phyloP scores from a whole-genome alignment of 140 eudicot species.

The Cichorium intybus region DNA sequence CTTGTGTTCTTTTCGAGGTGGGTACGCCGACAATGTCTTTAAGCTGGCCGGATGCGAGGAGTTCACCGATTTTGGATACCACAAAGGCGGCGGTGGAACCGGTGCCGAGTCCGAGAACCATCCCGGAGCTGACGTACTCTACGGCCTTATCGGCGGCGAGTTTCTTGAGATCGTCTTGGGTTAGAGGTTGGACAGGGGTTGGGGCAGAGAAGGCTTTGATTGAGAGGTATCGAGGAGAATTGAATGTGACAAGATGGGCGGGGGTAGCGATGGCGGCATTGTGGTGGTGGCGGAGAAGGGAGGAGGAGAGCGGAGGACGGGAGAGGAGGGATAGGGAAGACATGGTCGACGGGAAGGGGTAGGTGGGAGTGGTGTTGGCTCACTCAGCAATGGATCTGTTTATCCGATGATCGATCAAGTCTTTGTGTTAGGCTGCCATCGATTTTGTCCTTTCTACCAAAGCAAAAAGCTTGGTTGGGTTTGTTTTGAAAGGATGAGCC shows the following conservation, averaged over 20 bases:
- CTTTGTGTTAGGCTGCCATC: conserved; percentile 19
- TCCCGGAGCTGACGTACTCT: conserved; percentile 74
- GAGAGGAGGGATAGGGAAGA: conserved; percentile 40
- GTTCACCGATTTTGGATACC: conserved; percentile 76
- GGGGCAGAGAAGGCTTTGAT: conserved; percentile 55
- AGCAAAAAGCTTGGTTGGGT: conserved; percentile 21
- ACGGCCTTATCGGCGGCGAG: conserved; percentile 97
- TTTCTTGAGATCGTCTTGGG: conserved; percentile 93
- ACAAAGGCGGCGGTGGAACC: conserved; percentile 99
- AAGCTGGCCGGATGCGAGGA: conserved; percentile 51
- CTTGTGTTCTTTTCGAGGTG: conserved; percentile 84
- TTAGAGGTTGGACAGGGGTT: conserved; percentile 41
- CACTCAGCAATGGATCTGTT: neutral
- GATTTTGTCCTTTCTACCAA: conserved; percentile 10
- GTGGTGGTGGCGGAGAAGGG: conserved; percentile 32
- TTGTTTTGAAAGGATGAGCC: conserved; percentile 16
- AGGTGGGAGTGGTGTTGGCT: conserved; percentile 23
- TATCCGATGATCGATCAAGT: conserved; percentile 21
- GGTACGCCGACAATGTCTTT: conserved; percentile 77
- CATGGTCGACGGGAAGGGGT: conserved; percentile 32
- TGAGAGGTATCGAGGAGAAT: conserved; percentile 15
- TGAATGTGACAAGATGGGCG: conserved; percentile 9
- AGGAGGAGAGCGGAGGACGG: conserved; percentile 42
- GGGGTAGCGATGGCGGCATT: conserved; percentile 20
- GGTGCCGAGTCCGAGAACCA: conserved; percentile 96